These are phyloP conservation scores for Zygoascus ofunaensis DNA, from an alignment of 805 yeast species.

Conservation along the genomic window DNA sequence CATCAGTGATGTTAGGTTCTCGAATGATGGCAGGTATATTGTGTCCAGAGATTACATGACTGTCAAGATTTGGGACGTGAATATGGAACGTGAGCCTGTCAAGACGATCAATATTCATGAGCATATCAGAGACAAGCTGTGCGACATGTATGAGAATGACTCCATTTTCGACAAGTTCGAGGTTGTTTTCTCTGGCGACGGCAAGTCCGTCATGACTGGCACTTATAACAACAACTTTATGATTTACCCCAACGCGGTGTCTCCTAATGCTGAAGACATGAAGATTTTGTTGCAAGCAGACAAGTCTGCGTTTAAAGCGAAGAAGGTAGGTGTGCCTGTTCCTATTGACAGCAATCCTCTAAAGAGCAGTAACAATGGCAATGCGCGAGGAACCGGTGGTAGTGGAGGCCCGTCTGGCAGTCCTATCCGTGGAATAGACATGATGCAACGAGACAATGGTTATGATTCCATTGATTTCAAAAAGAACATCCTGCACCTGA, in stretches of 20 bases:
- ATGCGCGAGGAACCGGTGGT: constrained; percentile 7
- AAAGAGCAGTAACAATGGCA: neutral
- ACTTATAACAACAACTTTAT: constrained; percentile 93
- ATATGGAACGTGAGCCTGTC: constrained; percentile 91
- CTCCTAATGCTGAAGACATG: constrained; percentile 32
- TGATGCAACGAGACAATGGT: constrained; percentile 57
- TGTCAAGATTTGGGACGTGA: constrained; percentile 95
- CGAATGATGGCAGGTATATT: constrained; percentile 85
- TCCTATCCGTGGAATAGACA: constrained; percentile 24
- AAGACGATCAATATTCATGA: constrained; percentile 94
- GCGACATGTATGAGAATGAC: constrained; percentile 97
- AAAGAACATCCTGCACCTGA: constrained; percentile 85
- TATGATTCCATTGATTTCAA: constrained; percentile 83
- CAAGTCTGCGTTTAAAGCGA: constrained; percentile 86
- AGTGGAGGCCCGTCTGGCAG: constrained; percentile 6
- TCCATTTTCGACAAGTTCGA: constrained; percentile 98
- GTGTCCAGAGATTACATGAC: constrained; percentile 97
- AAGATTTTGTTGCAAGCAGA: constrained; percentile 94
- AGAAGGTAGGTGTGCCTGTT: constrained; percentile 43
- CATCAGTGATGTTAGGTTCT: constrained; percentile 87
- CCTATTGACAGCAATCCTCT: constrained; percentile 33
- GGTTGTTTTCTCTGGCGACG: constrained; percentile 90
- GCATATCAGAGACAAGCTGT: constrained; percentile 80
- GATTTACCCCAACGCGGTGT: constrained; percentile 79
- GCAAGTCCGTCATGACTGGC: constrained; percentile 89